phyloP scores from a whole-genome alignment of 805 yeast species.

The Hagleromyces aurorensis region DNA sequence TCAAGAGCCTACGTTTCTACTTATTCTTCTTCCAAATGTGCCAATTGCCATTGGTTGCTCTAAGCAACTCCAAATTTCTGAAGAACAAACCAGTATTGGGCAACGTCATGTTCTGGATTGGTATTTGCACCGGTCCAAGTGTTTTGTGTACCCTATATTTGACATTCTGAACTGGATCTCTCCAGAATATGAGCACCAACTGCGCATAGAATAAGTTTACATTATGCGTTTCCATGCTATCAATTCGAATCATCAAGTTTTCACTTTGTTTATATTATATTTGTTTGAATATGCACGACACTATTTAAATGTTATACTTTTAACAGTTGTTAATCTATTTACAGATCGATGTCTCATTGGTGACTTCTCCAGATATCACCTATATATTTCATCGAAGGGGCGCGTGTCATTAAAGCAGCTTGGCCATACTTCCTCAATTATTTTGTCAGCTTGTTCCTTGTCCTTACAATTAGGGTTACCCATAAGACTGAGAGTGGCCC shows the following conservation, averaged over 20 bases:
- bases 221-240: too few relatives aligned
- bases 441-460: slow-evolving; percentile 64
- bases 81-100: slow-evolving; percentile 55
- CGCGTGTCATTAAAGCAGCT: slow-evolving; percentile 92
- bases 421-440: slow-evolving; percentile 83
- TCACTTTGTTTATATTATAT: slow-evolving; percentile 1
- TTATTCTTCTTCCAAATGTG: slow-evolving; percentile 73
- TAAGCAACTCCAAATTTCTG: slow-evolving; percentile 54
- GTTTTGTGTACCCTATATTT: slow-evolving; percentile 77
- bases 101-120: slow-evolving; percentile 82
- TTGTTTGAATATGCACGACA: slow-evolving; percentile 1
- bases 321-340: neutral
- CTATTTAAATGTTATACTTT: slow-evolving; percentile 2
- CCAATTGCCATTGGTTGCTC: slow-evolving; percentile 70
- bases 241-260: too few relatives aligned
- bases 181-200: too few relatives aligned
- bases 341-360: neutral
- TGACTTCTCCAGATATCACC: slow-evolving; percentile 31
- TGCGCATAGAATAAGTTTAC: too few relatives aligned
- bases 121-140: slow-evolving; percentile 85
- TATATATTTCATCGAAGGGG: slow-evolving; percentile 88
- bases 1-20: slow-evolving; percentile 73
- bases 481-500: slow-evolving; percentile 77
- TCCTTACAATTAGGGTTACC: slow-evolving; percentile 80
- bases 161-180: slow-evolving; percentile 44